Evolutionary conservation across 805 yeast genomes (phyloP).

Genomic region (Diddensiella transvaalensis): DNA sequence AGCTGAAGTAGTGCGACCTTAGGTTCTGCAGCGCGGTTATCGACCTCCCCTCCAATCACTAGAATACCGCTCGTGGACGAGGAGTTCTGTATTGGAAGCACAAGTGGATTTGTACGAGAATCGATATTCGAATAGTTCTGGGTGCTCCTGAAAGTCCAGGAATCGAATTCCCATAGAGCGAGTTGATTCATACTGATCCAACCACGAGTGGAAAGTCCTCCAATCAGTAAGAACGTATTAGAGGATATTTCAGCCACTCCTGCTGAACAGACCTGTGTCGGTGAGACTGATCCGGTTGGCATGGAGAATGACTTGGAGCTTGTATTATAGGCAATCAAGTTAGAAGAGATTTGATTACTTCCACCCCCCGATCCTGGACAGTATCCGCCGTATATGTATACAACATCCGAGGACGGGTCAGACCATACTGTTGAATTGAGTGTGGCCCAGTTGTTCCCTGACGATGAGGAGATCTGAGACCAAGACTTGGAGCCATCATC

Average conservation of each 20-base stretch:
- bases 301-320: slow-evolving; percentile 16
- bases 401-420: slow-evolving; percentile 20
- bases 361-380: slow-evolving; percentile 18
- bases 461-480: slow-evolving; percentile 23
- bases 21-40: slow-evolving; percentile 41
- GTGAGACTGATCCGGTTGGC: slow-evolving; percentile 20
- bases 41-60: slow-evolving; percentile 59
- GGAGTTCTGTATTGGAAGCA: slow-evolving; percentile 49
- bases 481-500: slow-evolving; percentile 20
- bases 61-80: slow-evolving; percentile 35
- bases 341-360: slow-evolving; percentile 14
- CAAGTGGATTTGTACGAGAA: slow-evolving; percentile 51
- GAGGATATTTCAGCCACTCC: slow-evolving; percentile 20
- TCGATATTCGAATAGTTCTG: slow-evolving; percentile 39
- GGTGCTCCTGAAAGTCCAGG: slow-evolving; percentile 58
- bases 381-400: slow-evolving; percentile 33
- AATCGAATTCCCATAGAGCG: slow-evolving; percentile 64
- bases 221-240: slow-evolving; percentile 45
- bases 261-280: slow-evolving; percentile 28
- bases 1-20: slow-evolving; percentile 40
- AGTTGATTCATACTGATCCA: slow-evolving; percentile 73
- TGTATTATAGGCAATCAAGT: slow-evolving; percentile 25
- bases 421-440: slow-evolving; percentile 29
- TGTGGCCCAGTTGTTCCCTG: slow-evolving; percentile 23
- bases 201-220: slow-evolving; percentile 59